Evolutionary conservation across 306 rosid genomes (phyloP).

Genomic region (Gillenia trifoliata): DNA sequence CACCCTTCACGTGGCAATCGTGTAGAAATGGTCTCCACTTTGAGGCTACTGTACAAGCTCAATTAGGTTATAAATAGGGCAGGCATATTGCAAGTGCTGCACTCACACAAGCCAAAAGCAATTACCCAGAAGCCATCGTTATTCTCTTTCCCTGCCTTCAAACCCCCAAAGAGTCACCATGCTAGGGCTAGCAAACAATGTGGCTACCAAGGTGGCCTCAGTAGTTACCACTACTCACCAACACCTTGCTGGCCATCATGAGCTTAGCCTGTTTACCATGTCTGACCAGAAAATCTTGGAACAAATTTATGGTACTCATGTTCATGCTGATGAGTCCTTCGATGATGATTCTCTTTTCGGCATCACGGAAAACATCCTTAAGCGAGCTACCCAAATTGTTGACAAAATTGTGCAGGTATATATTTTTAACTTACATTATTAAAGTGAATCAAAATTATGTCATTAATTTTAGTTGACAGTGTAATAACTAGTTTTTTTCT

Average conservation of each 20-base stretch:
- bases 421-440: too few relatives aligned
- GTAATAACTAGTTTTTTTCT: neutral
- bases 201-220: neutral
- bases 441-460: too few relatives aligned
- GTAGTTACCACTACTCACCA: neutral
- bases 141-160: neutral
- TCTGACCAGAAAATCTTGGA: slow-evolving; percentile 46
- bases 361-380: slow-evolving; percentile 41
- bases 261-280: slow-evolving; percentile 34
- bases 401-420: slow-evolving; percentile 46
- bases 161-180: neutral
- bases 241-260: slow-evolving; percentile 3
- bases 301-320: slow-evolving; percentile 43
- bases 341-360: slow-evolving; percentile 46
- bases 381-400: slow-evolving; percentile 44
- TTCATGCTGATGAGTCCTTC: slow-evolving; percentile 33
- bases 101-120: neutral
- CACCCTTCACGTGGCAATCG: neutral
- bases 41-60: neutral
- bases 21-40: neutral
- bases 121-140: too few relatives aligned
- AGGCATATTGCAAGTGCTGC: neutral
- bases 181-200: slow-evolving; percentile 8
- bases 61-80: neutral
- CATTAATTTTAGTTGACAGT: too few relatives aligned